Percentiles rank a stretch among this genome's conserved stretches.
These are phyloP conservation scores for Mycena maculata DNA, from an alignment of 768 basidiomycete species.

Conservation along the genomic window DNA sequence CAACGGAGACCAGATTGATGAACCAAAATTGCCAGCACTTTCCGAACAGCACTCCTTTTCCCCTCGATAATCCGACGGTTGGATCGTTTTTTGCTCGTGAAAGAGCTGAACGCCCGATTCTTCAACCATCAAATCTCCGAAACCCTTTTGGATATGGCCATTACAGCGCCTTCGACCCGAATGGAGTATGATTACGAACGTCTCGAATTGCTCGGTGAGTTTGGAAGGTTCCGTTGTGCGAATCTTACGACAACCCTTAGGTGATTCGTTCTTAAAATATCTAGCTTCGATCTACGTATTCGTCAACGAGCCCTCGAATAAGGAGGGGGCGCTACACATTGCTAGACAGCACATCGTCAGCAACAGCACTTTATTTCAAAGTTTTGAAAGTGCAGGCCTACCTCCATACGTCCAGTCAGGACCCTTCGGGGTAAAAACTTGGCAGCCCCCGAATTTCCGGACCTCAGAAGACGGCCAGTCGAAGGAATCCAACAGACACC, in stretches of 20 bases:
- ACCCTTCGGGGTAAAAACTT: slow-evolving; percentile 73
- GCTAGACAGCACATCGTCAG: slow-evolving; percentile 78
- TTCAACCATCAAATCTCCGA: slow-evolving; percentile 75
- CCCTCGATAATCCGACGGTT: slow-evolving; percentile 81
- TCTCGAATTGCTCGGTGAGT: slow-evolving; percentile 81
- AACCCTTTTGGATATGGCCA: slow-evolving; percentile 69
- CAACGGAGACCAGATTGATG: slow-evolving; percentile 5
- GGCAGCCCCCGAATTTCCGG: slow-evolving; percentile 66
- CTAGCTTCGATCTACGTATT: slow-evolving; percentile 80
- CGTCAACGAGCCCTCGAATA: slow-evolving; percentile 70
- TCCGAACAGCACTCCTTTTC: slow-evolving; percentile 74
- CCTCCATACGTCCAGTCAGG: slow-evolving; percentile 81
- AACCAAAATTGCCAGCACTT: slow-evolving; percentile 55
- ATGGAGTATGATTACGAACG: slow-evolving; percentile 86
- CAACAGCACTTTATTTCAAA: slow-evolving; percentile 72
- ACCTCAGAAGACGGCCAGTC: slow-evolving; percentile 13
- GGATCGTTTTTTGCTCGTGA: slow-evolving; percentile 79
- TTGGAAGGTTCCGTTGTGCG: slow-evolving; percentile 3
- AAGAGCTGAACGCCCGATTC: slow-evolving; percentile 78
- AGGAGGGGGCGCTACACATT: slow-evolving; percentile 76
- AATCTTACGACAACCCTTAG: slow-evolving; percentile 47
- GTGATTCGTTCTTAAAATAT: slow-evolving; percentile 88
- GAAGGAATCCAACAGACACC: slow-evolving; percentile 27
- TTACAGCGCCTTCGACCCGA: slow-evolving; percentile 76
- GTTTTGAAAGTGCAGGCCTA: slow-evolving; percentile 68